These are phyloP conservation scores for Podospora comata DNA, from an alignment of 495 filamentous ascomycete species.

Conservation along the genomic window DNA sequence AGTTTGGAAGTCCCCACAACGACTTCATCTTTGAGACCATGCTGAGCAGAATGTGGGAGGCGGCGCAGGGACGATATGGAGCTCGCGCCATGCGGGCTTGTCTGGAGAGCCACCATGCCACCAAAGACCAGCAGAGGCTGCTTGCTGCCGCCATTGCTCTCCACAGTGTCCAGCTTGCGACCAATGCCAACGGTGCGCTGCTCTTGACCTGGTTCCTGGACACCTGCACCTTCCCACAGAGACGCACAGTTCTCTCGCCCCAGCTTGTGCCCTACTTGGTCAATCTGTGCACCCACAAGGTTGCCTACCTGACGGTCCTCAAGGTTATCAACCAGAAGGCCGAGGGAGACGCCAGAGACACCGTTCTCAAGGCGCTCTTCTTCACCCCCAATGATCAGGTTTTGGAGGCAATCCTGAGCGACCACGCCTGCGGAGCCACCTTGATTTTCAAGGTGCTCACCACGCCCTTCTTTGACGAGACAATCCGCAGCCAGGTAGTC, in stretches of 20 bases:
- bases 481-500: constrained; percentile 77
- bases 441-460: constrained; percentile 98
- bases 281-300: constrained; percentile 97
- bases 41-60: constrained; percentile 91
- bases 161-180: constrained; percentile 93
- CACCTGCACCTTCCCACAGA: constrained; percentile 91
- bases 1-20: constrained; percentile 84
- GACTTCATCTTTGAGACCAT: constrained; percentile 98
- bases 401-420: constrained; percentile 84
- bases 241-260: constrained; percentile 88
- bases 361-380: constrained; percentile 87
- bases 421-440: constrained; percentile 89
- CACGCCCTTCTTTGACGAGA: constrained; percentile 96
- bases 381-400: constrained; percentile 86
- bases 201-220: constrained; percentile 97
- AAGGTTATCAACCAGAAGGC: constrained; percentile 99
- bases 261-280: constrained; percentile 94
- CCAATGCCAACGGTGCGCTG: constrained; percentile 92
- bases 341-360: constrained; percentile 90
- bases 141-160: constrained; percentile 91
- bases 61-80: constrained; percentile 90
- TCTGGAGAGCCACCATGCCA: constrained; percentile 91
- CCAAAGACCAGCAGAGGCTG: constrained; percentile 92
- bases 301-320: constrained; percentile 92
- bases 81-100: constrained; percentile 95